These are phyloP conservation scores for Populus tomentosa DNA, from an alignment of 441 rosid species.

Conservation along the genomic window DNA sequence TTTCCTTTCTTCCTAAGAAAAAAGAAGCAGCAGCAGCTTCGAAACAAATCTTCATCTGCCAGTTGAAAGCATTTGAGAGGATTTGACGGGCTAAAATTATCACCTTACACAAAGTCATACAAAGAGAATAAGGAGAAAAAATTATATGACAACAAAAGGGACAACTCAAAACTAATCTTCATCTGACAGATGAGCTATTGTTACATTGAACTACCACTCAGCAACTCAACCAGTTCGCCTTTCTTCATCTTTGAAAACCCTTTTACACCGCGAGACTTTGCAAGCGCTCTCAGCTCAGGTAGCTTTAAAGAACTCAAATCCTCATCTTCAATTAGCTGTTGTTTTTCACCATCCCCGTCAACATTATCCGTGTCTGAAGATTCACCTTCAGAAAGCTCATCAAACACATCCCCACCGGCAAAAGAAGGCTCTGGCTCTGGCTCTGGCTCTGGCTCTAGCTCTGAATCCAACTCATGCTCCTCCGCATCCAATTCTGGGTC, in stretches of 20 bases:
- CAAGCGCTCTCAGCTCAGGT: conserved; percentile 55
- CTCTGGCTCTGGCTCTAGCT: conserved; percentile 15
- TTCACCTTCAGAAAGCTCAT: conserved; percentile 34
- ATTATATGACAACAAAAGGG: conserved; percentile 9
- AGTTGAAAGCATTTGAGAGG: not conserved
- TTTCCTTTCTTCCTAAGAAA: not conserved
- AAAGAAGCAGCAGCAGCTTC: not conserved
- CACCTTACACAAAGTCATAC: not conserved
- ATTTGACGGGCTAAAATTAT: not conserved
- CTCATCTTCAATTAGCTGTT: conserved; percentile 17
- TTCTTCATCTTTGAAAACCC: conserved; percentile 83
- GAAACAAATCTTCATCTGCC: not conserved
- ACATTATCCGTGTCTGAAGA: conserved; percentile 28
- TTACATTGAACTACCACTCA: conserved; percentile 30
- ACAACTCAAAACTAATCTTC: not conserved
- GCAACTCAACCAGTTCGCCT: conserved; percentile 50
- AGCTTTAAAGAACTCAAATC: conserved; percentile 60
- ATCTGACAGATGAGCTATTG: not conserved
- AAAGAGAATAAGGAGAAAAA: not conserved
- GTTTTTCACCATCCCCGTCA: conserved; percentile 29
- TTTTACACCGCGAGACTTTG: conserved; percentile 70
- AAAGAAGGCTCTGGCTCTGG: conserved; percentile 8
- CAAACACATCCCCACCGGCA: conserved; percentile 24
- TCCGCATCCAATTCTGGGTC: conserved; percentile 21
- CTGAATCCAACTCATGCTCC: conserved; percentile 22